Conservation (phyloP, 331 rosid species). For the Quercus phellos region DNA sequence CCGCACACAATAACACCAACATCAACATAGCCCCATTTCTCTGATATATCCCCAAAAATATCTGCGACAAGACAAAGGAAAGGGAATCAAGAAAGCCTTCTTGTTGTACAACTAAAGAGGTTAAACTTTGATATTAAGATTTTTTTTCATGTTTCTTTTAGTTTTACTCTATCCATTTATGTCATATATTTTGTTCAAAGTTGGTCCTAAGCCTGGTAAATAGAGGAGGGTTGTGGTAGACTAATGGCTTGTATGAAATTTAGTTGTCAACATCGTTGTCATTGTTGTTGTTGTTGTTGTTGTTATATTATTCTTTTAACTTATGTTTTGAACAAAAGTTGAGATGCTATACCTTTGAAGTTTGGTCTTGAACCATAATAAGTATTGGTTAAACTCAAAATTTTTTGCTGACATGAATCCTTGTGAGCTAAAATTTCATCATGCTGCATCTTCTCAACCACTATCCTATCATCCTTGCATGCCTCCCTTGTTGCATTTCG, state of each 20-base stretch:
- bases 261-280: too few species aligned
- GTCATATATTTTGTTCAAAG: too few species aligned
- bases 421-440: constrained; percentile 21
- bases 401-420: constrained; percentile 20
- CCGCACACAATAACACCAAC: constrained; percentile 75
- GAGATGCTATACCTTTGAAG: constrained; percentile 55
- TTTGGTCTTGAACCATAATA: constrained; percentile 74
- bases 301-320: not conserved
- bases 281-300: too few species aligned
- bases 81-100: not conserved
- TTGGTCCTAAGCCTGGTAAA: too few species aligned
- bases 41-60: constrained; percentile 43
- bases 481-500: constrained; percentile 21
- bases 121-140: too few species aligned
- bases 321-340: not conserved
- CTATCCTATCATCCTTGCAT: constrained; percentile 1
- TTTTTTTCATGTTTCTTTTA: too few species aligned
- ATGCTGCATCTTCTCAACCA: not conserved
- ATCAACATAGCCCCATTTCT: constrained; percentile 59
- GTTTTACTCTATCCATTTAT: too few species aligned
- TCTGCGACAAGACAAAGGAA: constrained; percentile 32
- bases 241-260: too few species aligned
- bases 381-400: constrained; percentile 27
- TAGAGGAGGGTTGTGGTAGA: too few species aligned
- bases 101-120: too few species aligned